phyloP scores from a whole-genome alignment of 1,284 basidiomycete species.

The Marasmius tenuissimus region DNA sequence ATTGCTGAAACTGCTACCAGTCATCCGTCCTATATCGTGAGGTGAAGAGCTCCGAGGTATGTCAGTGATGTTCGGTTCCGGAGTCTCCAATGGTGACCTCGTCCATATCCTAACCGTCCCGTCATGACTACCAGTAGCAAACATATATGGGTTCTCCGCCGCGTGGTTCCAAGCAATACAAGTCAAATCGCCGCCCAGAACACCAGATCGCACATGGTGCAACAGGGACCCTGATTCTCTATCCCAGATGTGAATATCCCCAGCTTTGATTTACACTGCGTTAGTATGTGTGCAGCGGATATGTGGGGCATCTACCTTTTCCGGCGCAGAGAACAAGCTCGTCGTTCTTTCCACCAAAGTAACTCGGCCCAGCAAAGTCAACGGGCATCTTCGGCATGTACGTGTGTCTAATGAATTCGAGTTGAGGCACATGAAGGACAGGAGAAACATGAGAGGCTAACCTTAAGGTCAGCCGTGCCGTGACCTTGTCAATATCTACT shows the following conservation, averaged over 20 bases:
- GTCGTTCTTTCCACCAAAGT: slow-evolving; percentile 76
- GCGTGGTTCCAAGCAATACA: slow-evolving; percentile 77
- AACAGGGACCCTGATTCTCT: slow-evolving; percentile 68
- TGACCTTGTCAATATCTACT: slow-evolving; percentile 23
- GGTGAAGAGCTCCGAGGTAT: slow-evolving; percentile 20
- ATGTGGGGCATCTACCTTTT: slow-evolving; percentile 48
- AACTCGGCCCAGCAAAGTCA: slow-evolving; percentile 78
- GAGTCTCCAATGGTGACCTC: slow-evolving; percentile 19
- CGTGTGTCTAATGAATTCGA: slow-evolving; percentile 49
- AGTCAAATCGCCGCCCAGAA: slow-evolving; percentile 65
- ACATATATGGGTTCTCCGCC: slow-evolving; percentile 69
- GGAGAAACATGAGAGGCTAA: neutral
- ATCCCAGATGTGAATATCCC: slow-evolving; percentile 85
- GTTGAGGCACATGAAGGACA: neutral
- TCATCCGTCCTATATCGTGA: slow-evolving; percentile 4
- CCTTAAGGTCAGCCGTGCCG: slow-evolving; percentile 12
- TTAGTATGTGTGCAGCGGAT: neutral
- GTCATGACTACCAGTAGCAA: slow-evolving; percentile 76
- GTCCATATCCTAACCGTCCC: slow-evolving; percentile 74
- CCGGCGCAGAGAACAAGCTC: slow-evolving; percentile 75
- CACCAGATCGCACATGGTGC: slow-evolving; percentile 62
- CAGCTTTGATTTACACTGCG: slow-evolving; percentile 41
- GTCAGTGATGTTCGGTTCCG: neutral
- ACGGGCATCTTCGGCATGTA: slow-evolving; percentile 68
- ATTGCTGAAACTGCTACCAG: neutral